Evolutionary conservation across 139 green algal species (phyloP), one percentile per base, ranked within the genome.

Genomic region (Auxenochlorella pyrenoidosa): DNA sequence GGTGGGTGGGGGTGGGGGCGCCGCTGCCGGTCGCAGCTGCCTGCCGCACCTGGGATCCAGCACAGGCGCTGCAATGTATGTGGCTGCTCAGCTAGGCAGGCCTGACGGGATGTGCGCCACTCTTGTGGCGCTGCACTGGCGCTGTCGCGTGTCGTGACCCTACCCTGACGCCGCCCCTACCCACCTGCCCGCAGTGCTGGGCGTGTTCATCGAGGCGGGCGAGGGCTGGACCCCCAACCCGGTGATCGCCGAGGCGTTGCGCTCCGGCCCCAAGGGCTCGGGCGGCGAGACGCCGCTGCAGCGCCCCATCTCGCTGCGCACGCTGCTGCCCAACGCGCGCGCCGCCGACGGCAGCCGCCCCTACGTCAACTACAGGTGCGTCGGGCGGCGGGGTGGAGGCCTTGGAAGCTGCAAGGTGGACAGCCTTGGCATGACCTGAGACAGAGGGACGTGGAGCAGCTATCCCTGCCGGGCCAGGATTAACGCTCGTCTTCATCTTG

Each of bases 351-450:
- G 75, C 38, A 40, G 36, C 40, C 81, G 78, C 44, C 83, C 83
- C 13, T 97, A 93, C 85, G 82, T 96, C 4, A 86, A 90, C 86
- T 98, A 98, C 90, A 86, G 60, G 71, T 84, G 79, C 8, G 44
- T 6, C 34, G 44, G 28, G 26, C 15, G 44, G 26, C 10, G 22
- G 38, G 65, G 65, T 4, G 30, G 65, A 4, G 65, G 65, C n/a
- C n/a, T n/a, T n/a, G n/a, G n/a, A n/a, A n/a, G n/a, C n/a, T n/a
- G n/a, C n/a, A n/a, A n/a, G n/a, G n/a, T n/a, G n/a, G n/a, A n/a
- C n/a, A n/a, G n/a, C n/a, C n/a, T n/a, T n/a, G n/a, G n/a, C n/a
- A n/a, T n/a, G n/a, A n/a, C n/a, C n/a, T n/a, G n/a, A n/a, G n/a
- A n/a, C n/a, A n/a, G n/a, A n/a, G n/a, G n/a, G n/a, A n/a, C n/a